Evolutionary conservation across 805 yeast genomes (phyloP).

Genomic region (Candida sakaeoensis): DNA sequence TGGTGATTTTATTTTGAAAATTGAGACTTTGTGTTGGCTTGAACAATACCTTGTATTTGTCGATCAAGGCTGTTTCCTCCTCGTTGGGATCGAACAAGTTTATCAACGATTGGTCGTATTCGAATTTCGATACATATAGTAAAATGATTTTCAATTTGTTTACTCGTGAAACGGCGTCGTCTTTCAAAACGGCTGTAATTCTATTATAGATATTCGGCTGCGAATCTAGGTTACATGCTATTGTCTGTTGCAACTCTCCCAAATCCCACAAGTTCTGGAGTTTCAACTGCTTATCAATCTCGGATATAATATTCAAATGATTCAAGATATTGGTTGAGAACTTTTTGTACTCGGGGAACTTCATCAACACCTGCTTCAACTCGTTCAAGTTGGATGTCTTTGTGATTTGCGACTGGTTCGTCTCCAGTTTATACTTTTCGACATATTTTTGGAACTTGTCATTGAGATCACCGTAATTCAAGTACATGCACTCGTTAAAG

Average conservation of each 20-base stretch:
- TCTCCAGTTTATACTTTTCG: constrained; percentile 71
- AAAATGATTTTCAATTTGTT: constrained; percentile 71
- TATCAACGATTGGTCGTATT: constrained; percentile 20
- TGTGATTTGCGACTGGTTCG: constrained; percentile 58
- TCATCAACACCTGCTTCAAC: constrained; percentile 85
- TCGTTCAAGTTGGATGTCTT: constrained; percentile 70
- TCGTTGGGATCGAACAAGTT: constrained; percentile 29
- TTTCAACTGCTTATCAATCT: constrained; percentile 73
- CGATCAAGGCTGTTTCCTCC: constrained; percentile 29
- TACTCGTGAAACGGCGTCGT: constrained; percentile 36
- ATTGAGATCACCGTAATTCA: constrained; percentile 93
- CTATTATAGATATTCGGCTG: constrained; percentile 44
- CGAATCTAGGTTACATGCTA: constrained; percentile 52
- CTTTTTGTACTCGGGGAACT: constrained; percentile 90
- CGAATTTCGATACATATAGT: constrained; percentile 65
- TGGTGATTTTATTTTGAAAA: constrained; percentile 22
- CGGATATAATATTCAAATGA: constrained; percentile 87
- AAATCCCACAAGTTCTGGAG: constrained; percentile 69
- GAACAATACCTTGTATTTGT: constrained; percentile 25
- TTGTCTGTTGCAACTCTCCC: constrained; percentile 85
- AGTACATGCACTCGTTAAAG: constrained; percentile 74
- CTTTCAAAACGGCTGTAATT: constrained; percentile 50
- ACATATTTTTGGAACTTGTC: constrained; percentile 84
- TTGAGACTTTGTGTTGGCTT: constrained; percentile 13
- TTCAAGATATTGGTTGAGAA: constrained; percentile 84